These are phyloP conservation scores for Exophiala aquamarina DNA, from an alignment of 2,329 filamentous ascomycete genomes.

Conservation along the genomic window DNA sequence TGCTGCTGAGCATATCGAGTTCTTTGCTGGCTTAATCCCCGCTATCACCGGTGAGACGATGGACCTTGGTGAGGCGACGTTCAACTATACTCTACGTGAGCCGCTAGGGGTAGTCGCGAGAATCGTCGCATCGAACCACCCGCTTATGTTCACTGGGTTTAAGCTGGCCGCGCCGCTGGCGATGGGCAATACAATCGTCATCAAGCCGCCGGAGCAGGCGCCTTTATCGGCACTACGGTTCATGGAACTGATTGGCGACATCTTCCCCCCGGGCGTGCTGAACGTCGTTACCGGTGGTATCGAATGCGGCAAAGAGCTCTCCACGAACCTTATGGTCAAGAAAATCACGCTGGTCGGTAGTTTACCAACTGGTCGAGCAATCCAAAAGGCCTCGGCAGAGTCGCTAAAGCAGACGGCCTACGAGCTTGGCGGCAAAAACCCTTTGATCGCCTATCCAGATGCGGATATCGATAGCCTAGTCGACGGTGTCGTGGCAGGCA, in stretches of 20 bases:
- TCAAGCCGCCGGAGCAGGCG: slow-evolving; percentile 63
- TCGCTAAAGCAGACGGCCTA: slow-evolving; percentile 59
- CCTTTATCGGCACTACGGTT: slow-evolving; percentile 54
- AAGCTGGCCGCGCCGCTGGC: slow-evolving; percentile 69
- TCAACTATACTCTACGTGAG: slow-evolving; percentile 76
- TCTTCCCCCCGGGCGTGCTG: slow-evolving; percentile 42
- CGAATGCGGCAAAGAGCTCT: slow-evolving; percentile 32
- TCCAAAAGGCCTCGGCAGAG: slow-evolving; percentile 40
- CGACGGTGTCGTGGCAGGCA: slow-evolving; percentile 56
- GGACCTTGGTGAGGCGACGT: slow-evolving; percentile 46
- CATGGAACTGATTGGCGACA: slow-evolving; percentile 34
- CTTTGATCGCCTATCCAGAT: slow-evolving; percentile 63
- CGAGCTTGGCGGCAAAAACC: slow-evolving; percentile 66
- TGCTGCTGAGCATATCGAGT: slow-evolving; percentile 26
- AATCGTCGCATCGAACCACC: slow-evolving; percentile 83
- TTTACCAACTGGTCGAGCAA: slow-evolving; percentile 36
- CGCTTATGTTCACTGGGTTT: slow-evolving; percentile 76
- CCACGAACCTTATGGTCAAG: slow-evolving; percentile 39
- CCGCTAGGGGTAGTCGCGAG: slow-evolving; percentile 75
- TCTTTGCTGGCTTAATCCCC: slow-evolving; percentile 30
- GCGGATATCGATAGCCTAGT: slow-evolving; percentile 67
- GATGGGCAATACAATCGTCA: slow-evolving; percentile 56
- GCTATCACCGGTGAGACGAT: slow-evolving; percentile 31
- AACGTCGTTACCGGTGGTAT: slow-evolving; percentile 34
- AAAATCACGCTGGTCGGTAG: slow-evolving; percentile 43